phyloP scores from a whole-genome alignment of 75 land plant genomes.

The Adiantum capillusveneris region DNA sequence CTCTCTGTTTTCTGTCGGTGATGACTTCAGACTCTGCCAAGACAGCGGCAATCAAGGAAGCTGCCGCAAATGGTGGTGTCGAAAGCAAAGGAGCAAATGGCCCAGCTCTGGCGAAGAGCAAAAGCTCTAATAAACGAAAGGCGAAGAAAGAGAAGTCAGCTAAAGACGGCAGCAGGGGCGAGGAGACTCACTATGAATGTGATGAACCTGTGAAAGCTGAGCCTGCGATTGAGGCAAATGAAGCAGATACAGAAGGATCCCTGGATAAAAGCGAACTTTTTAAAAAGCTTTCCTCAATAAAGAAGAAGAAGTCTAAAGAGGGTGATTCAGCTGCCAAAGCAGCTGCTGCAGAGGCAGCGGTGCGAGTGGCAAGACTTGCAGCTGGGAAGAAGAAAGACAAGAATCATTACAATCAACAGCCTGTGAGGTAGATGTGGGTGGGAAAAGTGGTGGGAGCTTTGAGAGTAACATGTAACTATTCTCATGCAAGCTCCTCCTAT shows the following conservation, averaged over 20 bases:
- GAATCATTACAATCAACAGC: slow-evolving; percentile 38
- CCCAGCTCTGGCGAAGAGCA: too few species aligned
- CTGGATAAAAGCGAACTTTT: slow-evolving; percentile 27
- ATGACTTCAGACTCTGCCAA: too few species aligned
- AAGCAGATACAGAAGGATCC: not conserved
- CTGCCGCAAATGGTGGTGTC: too few species aligned
- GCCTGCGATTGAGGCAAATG: not conserved
- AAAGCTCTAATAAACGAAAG: slow-evolving; percentile 75
- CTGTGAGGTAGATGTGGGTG: too few species aligned
- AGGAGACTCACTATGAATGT: slow-evolving; percentile 2
- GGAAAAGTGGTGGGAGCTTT: too few species aligned
- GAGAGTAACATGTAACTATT: too few species aligned
- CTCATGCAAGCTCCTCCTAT: too few species aligned
- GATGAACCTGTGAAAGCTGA: not conserved
- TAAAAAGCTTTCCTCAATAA: slow-evolving; percentile 24
- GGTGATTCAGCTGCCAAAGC: slow-evolving; percentile 33
- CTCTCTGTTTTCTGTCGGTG: too few species aligned
- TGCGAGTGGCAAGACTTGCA: slow-evolving; percentile 27
- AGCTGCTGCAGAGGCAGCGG: slow-evolving; percentile 29
- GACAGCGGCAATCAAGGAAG: too few species aligned
- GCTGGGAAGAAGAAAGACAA: slow-evolving; percentile 38
- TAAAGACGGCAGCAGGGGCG: slow-evolving; percentile 53
- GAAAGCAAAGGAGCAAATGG: too few species aligned
- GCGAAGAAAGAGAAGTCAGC: slow-evolving; percentile 72
- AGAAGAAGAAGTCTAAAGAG: slow-evolving; percentile 33